Conservation (phyloP, 1,284 basidiomycete genomes). For the Kwoniella shivajii region DNA sequence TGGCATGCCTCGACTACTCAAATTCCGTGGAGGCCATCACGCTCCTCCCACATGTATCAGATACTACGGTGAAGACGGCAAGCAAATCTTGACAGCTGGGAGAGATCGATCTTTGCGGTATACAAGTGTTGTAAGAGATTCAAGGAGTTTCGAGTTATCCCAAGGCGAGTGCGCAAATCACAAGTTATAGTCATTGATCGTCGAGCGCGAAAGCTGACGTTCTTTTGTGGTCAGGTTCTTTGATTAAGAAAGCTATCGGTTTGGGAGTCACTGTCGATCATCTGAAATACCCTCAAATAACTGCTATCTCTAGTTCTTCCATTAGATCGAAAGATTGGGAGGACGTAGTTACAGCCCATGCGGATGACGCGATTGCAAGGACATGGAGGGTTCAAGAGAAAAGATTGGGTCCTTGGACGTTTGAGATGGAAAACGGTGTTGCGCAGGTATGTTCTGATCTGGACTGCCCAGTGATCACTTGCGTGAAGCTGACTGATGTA, state of each 20-base stretch:
- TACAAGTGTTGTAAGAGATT: slow-evolving; percentile 90
- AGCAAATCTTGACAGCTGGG: slow-evolving; percentile 81
- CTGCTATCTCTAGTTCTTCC: slow-evolving; percentile 74
- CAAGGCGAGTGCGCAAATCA: slow-evolving; percentile 67
- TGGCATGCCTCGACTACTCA: slow-evolving; percentile 80
- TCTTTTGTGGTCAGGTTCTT: slow-evolving; percentile 61
- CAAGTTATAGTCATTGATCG: neutral
- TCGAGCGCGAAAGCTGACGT: neutral
- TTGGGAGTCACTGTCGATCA: slow-evolving; percentile 77
- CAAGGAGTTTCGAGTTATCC: slow-evolving; percentile 88
- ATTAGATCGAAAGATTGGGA: slow-evolving; percentile 95
- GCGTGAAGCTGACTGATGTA: slow-evolving; percentile 11
- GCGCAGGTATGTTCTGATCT: slow-evolving; percentile 48
- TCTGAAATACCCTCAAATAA: slow-evolving; percentile 78
- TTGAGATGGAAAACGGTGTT: slow-evolving; percentile 55
- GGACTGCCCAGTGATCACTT: neutral
- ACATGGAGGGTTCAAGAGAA: slow-evolving; percentile 87
- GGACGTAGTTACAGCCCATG: slow-evolving; percentile 87
- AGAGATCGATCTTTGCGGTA: slow-evolving; percentile 84
- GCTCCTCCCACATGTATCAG: slow-evolving; percentile 87
- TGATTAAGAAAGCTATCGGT: slow-evolving; percentile 80
- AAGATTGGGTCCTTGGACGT: slow-evolving; percentile 67
- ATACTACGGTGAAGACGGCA: slow-evolving; percentile 95
- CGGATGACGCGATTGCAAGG: slow-evolving; percentile 74
- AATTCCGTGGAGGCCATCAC: slow-evolving; percentile 89